Conservation (phyloP, 257 asterid genomes). For the Agastache rugosa region DNA sequence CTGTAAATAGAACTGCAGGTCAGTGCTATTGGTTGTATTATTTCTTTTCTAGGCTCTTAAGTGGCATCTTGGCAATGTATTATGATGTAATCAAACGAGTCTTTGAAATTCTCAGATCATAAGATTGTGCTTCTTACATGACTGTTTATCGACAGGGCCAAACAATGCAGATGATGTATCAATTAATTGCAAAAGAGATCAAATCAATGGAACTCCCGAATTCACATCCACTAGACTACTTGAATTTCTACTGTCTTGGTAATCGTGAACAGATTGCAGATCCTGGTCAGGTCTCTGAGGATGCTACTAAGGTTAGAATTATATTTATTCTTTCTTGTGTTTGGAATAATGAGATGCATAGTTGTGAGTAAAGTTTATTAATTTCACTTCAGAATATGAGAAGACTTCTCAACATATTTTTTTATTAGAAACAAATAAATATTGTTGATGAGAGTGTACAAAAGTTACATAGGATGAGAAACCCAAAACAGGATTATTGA, state of each 20-base stretch:
- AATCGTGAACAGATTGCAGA: conserved; percentile 66
- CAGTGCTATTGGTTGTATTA: conserved; percentile 16
- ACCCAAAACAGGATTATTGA: background rate
- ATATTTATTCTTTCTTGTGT: conserved; percentile 22
- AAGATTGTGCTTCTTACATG: conserved; percentile 11
- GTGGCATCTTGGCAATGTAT: background rate
- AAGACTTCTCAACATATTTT: background rate
- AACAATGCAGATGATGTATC: conserved; percentile 88
- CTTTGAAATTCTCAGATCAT: conserved; percentile 16
- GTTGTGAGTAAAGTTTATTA: background rate
- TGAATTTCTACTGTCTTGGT: conserved; percentile 93
- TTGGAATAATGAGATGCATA: conserved; percentile 10
- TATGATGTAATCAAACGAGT: conserved; percentile 7
- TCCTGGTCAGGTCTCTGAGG: conserved; percentile 47
- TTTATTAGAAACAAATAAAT: background rate
- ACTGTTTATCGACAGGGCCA: conserved; percentile 59
- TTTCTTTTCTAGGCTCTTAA: conserved; percentile 1
- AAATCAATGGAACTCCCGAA: conserved; percentile 58
- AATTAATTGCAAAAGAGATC: conserved; percentile 71
- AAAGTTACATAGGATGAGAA: background rate
- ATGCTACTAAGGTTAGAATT: conserved; percentile 63
- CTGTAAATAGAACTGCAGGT: conserved; percentile 14
- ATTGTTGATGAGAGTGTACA: background rate
- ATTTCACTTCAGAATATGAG: background rate
- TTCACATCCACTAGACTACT: conserved; percentile 74